Evolutionary conservation across 2,329 filamentous ascomycete genomes (phyloP), one percentile per base, ranked within the genome.

Genomic region (Aspergillus aculeatinus): DNA sequence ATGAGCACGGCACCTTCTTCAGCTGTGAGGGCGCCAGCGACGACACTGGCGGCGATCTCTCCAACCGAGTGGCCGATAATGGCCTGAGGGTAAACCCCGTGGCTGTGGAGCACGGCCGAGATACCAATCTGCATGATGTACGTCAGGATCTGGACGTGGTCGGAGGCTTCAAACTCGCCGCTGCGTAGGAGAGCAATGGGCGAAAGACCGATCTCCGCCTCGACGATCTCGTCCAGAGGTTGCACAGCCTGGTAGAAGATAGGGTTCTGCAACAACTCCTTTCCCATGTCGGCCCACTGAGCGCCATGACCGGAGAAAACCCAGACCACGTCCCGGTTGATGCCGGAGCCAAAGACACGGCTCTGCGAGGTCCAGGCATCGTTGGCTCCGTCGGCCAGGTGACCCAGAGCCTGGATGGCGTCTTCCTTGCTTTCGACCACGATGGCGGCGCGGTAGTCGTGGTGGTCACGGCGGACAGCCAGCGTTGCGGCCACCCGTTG

Each of bases 51-150:
- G 2, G 77, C 76, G 11, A 78, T 76, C 59, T 80, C 78, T 2
- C 78, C 77, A 2, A 78, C 71, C 0, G 77, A 79, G 56, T 80
- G 77, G 1, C 77, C 77, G 44, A 79, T 73, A 5, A 80, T 67
- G 0, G 77, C 77, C 9, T 69, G 55, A 1, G 77, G 76, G 3
- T 55, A 31, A 0, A 75, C 33, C 0, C 75, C 75, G 29, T 70
- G 68, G 5, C 64, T 63, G 29, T 64, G 59, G 0, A 80, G 70
- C 1, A 77, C 52, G 0, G 68, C 67, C 19, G 74, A 57, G 71
- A 66, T 35, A 2, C 65, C 65, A 7, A 67, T 65, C 53, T 80
- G 77, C 33, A 79, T 69, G 5, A 73, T 60, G 48, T 73, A 79
- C 48, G 63, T 65, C 10, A 65, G 25, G 19, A 63, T 57, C 29